These are phyloP conservation scores for Buddleja alternifolia DNA, from an alignment of 257 asterid species.

Conservation along the genomic window DNA sequence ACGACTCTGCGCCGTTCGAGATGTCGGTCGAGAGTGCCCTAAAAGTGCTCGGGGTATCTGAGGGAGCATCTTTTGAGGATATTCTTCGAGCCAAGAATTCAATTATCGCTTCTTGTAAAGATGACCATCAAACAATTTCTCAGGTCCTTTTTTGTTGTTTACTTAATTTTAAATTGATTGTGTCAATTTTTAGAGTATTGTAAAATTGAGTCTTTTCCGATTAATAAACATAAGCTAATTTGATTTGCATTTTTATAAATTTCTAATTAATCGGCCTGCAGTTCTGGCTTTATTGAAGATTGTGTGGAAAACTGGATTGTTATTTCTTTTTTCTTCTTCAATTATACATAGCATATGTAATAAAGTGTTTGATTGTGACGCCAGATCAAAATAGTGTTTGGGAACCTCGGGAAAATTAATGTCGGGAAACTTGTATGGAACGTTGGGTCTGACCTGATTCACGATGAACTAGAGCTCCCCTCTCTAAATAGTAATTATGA, in stretches of 20 bases:
- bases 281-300: constrained; percentile 6
- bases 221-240: not conserved
- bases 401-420: too few relatives aligned
- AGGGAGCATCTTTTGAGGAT: constrained; percentile 94
- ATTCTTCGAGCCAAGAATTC: constrained; percentile 92
- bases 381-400: too few relatives aligned
- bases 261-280: not conserved
- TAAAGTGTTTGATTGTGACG: not conserved
- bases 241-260: not conserved
- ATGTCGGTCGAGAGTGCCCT: constrained; percentile 97
- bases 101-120: constrained; percentile 67
- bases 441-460: too few relatives aligned
- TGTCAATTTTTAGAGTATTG: constrained; percentile 4
- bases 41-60: constrained; percentile 80
- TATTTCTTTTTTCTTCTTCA: constrained; percentile 8
- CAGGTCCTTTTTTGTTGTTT: constrained; percentile 51
- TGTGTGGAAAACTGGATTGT: constrained; percentile 12
- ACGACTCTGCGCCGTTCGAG: constrained; percentile 91
- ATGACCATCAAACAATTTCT: constrained; percentile 69
- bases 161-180: not conserved
- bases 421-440: too few relatives aligned
- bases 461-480: too few relatives aligned
- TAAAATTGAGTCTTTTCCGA: constrained; percentile 13
- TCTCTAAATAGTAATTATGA: too few relatives aligned
- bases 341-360: constrained; percentile 3